Evolutionary conservation across 176 grass and related monocot species (phyloP).

Genomic region (Poa annua): DNA sequence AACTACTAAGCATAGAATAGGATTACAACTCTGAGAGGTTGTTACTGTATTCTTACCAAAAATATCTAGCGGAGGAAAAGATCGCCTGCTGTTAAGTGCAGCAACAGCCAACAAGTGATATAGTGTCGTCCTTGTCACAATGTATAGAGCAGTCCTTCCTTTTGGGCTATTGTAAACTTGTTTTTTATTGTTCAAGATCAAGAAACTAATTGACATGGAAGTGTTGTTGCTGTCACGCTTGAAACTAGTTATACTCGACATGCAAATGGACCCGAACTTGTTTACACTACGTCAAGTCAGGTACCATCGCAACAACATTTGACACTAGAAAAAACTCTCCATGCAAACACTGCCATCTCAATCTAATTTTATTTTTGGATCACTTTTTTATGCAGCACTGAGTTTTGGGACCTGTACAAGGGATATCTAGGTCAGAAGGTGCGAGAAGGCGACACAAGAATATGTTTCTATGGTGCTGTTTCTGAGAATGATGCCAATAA

Average conservation of each 20-base stretch:
- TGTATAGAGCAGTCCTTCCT: background rate
- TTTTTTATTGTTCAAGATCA: conserved; percentile 64
- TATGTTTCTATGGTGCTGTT: conserved; percentile 87
- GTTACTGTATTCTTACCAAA: background rate
- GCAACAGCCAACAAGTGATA: background rate
- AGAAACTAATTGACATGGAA: conserved; percentile 92
- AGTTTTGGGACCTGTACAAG: conserved; percentile 92
- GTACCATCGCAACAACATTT: conserved; percentile 41
- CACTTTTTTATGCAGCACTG: conserved; percentile 57
- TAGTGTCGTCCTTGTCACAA: background rate
- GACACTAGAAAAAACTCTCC: background rate
- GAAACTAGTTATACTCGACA: conserved; percentile 76
- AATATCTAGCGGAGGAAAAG: conserved; percentile 3
- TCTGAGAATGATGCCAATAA: conserved; percentile 69
- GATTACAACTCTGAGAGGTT: background rate
- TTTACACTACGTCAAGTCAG: conserved; percentile 96
- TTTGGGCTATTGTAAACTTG: background rate
- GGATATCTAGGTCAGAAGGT: conserved; percentile 73
- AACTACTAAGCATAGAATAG: background rate
- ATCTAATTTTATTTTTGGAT: conserved; percentile 5
- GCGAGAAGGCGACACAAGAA: conserved; percentile 49
- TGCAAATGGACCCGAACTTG: conserved; percentile 88
- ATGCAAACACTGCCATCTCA: background rate
- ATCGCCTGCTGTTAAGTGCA: background rate
- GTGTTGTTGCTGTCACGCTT: conserved; percentile 74